Evolutionary conservation across 139 green algal species (phyloP).

Genomic region (Choricystis sp.): DNA sequence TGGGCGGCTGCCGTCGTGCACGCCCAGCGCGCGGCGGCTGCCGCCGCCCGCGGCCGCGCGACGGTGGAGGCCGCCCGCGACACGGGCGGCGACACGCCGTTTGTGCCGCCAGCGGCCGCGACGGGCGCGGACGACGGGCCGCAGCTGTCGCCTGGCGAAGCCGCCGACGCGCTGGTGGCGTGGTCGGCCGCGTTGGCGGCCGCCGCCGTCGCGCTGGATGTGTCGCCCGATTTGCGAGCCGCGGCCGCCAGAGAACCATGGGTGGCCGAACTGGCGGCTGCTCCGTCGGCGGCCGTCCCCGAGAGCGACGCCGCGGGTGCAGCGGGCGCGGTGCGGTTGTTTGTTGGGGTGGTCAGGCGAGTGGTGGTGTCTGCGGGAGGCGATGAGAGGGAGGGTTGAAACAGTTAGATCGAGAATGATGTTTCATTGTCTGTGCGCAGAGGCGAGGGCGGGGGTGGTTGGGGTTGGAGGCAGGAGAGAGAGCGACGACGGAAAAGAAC

Average conservation of each 20-base stretch:
- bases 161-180: background rate
- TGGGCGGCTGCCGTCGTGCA: background rate
- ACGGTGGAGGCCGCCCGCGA: too few relatives aligned
- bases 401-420: too few relatives aligned
- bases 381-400: too few relatives aligned
- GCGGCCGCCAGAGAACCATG: background rate
- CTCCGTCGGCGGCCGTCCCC: background rate
- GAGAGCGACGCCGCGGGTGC: background rate
- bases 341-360: background rate
- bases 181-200: background rate
- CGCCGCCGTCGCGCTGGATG: background rate
- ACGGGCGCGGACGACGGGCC: background rate
- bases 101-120: too few relatives aligned
- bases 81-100: too few relatives aligned
- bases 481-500: too few relatives aligned
- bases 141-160: background rate
- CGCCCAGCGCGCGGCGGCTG: too few relatives aligned
- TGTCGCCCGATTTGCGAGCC: background rate
- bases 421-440: too few relatives aligned
- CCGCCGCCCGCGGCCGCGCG: too few relatives aligned
- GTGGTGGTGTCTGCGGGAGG: too few relatives aligned
- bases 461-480: too few relatives aligned
- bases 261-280: background rate
- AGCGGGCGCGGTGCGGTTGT: background rate
- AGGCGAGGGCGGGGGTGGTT: too few relatives aligned